A percentile compares a stretch with the other conserved stretches of the same genome.
Evolutionary conservation across 2,329 filamentous ascomycete genomes (phyloP).

Genomic region (Scleromitrula shiraiana): DNA sequence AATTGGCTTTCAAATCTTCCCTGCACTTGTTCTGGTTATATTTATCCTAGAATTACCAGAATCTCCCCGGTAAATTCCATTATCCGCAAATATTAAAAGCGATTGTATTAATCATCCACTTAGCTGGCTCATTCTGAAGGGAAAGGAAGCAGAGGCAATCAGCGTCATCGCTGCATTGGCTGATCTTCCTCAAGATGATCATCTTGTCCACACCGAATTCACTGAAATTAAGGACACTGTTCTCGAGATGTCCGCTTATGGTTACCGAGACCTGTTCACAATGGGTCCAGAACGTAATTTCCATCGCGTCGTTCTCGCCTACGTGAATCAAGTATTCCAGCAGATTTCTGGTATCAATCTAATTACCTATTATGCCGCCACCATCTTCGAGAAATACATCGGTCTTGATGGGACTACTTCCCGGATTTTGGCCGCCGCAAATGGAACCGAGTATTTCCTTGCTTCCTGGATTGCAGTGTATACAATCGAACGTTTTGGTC

Average conservation of each 20-base stretch:
- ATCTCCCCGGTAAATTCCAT: conserved; percentile 22
- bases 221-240: conserved; percentile 29
- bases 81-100: not conserved
- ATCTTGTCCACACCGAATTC: conserved; percentile 48
- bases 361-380: conserved; percentile 40
- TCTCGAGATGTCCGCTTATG: not conserved
- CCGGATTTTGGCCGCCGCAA: conserved; percentile 47
- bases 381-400: conserved; percentile 43
- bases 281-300: conserved; percentile 35
- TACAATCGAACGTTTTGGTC: conserved; percentile 50
- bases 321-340: conserved; percentile 52
- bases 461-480: conserved; percentile 29
- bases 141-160: conserved; percentile 27
- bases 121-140: conserved; percentile 30
- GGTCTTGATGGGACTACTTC: conserved; percentile 39
- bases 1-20: conserved; percentile 10
- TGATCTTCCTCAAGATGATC: conserved; percentile 36
- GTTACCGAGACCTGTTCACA: conserved; percentile 5
- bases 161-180: conserved; percentile 26
- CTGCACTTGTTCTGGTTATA: conserved; percentile 4
- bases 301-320: conserved; percentile 63
- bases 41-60: conserved; percentile 27
- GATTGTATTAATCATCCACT: not conserved
- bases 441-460: conserved; percentile 18
- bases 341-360: conserved; percentile 39